Evolutionary conservation across 2,329 filamentous ascomycete species (phyloP).

Genomic region (Penicillium fuscoglaucum): DNA sequence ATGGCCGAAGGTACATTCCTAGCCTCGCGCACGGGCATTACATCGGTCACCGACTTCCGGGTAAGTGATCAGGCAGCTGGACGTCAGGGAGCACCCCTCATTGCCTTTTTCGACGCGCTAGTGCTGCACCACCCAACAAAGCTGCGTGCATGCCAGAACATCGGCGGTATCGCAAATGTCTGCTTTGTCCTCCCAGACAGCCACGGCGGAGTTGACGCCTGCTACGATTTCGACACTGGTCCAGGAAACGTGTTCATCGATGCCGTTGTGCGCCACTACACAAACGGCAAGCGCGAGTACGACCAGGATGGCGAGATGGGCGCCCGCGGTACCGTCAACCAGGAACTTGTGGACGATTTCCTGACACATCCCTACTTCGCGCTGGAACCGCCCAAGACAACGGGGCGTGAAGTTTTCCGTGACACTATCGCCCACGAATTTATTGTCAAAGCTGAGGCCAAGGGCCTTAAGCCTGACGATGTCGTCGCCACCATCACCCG

Average conservation of each 20-base stretch:
- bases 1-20: constrained; percentile 61
- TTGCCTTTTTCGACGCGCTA: constrained; percentile 59
- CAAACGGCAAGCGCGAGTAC: constrained; percentile 51
- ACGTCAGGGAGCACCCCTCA: constrained; percentile 57
- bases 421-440: constrained; percentile 57
- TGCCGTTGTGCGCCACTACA: constrained; percentile 57
- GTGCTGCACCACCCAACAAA: constrained; percentile 59
- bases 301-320: constrained; percentile 56
- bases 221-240: constrained; percentile 57
- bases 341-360: constrained; percentile 55
- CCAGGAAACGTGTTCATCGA: constrained; percentile 60
- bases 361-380: constrained; percentile 54
- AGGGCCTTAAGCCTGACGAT: constrained; percentile 52
- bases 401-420: constrained; percentile 60
- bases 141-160: constrained; percentile 61
- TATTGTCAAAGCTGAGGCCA: constrained; percentile 49
- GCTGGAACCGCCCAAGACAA: constrained; percentile 56
- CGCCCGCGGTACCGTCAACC: constrained; percentile 50
- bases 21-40: constrained; percentile 57
- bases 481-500: constrained; percentile 60
- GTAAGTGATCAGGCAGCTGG: constrained; percentile 59
- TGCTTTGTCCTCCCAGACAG: constrained; percentile 45
- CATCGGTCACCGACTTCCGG: constrained; percentile 60
- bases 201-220: constrained; percentile 33
- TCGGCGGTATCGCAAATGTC: constrained; percentile 62